Evolutionary conservation across 495 filamentous ascomycete genomes (phyloP), one percentile per base, ranked within the genome.

Genomic region (Aspergillus carlsbadensis): DNA sequence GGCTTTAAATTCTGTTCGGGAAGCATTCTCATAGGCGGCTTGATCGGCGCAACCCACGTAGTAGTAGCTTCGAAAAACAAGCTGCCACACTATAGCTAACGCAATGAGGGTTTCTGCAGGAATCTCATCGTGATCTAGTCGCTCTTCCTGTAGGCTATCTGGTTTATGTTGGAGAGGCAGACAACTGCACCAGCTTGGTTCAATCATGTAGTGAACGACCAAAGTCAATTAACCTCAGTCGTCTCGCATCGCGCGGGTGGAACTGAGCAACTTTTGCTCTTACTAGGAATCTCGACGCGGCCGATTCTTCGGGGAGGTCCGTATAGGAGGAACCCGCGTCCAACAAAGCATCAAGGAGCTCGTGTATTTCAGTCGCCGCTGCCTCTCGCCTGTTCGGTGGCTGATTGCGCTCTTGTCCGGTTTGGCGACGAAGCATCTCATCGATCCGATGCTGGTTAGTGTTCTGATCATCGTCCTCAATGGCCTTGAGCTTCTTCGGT

Each of bases 211-310:
- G 62, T 43, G 88, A 86, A 53, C 87, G 82, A 10, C 89, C 90
- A 76, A 96, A 96, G 71, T 96, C 90, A 57, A 95, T 81, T 45
- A 96, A 72, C 40, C 88, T 83, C 58, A 96, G 62, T 64, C 80
- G 83, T 49, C 79, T 80, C 0, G 92, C 89, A 72, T 96, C 90
- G 55, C 82, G 84, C 2, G 92, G 90, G 70, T 96, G 88, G 57
- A 94, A 94, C 60, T 90, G 85, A 18, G 92, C 92, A 31, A 93
- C 86, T 64, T 89, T 93, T 20, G 87, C 87, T 58, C 89, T 78
- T 18, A 96, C 88, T 10, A 96, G 76, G 65, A 96, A 96, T 56
- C 90, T 80, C 1, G 86, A 87, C 22, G 86, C 84, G 10, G 91
- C 90, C n/a, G 87, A 88, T 58, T 96, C 92, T 54, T 80, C 78